Evolutionary conservation across 768 basidiomycete genomes (phyloP).

Genomic region (Suillus paluster): DNA sequence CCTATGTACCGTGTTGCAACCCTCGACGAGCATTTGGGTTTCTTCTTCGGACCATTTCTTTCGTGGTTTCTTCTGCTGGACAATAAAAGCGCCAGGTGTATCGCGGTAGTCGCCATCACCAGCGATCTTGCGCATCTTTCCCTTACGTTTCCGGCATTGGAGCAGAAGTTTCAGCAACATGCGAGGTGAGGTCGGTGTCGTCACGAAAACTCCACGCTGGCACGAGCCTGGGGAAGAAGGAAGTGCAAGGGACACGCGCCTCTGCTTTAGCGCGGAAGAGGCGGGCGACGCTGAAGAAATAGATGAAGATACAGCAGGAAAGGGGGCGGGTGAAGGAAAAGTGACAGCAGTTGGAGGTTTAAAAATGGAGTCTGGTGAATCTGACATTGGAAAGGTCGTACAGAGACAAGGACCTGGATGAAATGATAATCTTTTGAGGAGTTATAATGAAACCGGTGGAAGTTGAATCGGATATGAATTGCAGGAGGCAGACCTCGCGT

Average conservation of each 20-base stretch:
- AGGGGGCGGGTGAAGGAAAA: conserved; percentile 67
- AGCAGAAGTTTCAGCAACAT: conserved; percentile 32
- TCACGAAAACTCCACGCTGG: conserved; percentile 76
- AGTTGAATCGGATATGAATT: conserved; percentile 23
- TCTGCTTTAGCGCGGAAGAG: conserved; percentile 48
- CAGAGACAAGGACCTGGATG: conserved; percentile 5
- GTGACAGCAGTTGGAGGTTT: conserved; percentile 51
- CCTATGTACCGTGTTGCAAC: conserved; percentile 75
- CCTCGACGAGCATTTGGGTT: conserved; percentile 87
- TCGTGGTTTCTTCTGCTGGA: conserved; percentile 72
- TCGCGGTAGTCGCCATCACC: conserved; percentile 37
- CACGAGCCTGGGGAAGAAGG: conserved; percentile 73
- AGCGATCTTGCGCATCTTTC: conserved; percentile 63
- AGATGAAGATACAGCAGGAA: conserved; percentile 43
- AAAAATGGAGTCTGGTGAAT: conserved; percentile 11
- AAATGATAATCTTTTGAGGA: conserved; percentile 19
- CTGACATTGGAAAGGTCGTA: conserved; percentile 15
- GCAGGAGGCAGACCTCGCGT: conserved; percentile 16
- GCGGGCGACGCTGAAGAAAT: conserved; percentile 18
- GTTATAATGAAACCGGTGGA: conserved; percentile 18
- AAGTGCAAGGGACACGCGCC: conserved; percentile 75
- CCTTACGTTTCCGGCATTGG: conserved; percentile 58
- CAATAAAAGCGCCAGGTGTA: conserved; percentile 28
- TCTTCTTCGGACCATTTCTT: conserved; percentile 88
- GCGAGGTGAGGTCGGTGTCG: conserved; percentile 64